Percentiles rank a stretch among this genome's conserved stretches.
phyloP scores from a whole-genome alignment of 2,329 filamentous ascomycete species.

The Emericellopsis cladophorae region DNA sequence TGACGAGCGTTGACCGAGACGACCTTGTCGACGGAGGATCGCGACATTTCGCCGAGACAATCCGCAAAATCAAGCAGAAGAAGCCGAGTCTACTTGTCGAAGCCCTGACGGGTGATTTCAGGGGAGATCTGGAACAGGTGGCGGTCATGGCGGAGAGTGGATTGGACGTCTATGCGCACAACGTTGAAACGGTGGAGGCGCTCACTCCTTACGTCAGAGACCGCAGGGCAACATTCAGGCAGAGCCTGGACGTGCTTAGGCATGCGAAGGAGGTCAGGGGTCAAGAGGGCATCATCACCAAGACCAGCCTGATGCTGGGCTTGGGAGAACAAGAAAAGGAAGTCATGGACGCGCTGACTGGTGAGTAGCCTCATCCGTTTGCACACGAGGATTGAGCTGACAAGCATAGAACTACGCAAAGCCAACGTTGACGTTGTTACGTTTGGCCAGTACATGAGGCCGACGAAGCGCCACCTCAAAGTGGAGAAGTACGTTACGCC shows the following conservation, averaged over 20 bases:
- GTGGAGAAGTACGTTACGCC: slow-evolving; percentile 93
- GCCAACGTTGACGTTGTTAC: slow-evolving; percentile 87
- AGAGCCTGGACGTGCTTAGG: slow-evolving; percentile 68
- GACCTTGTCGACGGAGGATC: slow-evolving; percentile 84
- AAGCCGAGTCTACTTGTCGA: slow-evolving; percentile 67
- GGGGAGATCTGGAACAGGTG: slow-evolving; percentile 78
- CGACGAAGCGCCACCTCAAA: slow-evolving; percentile 94
- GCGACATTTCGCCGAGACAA: slow-evolving; percentile 82
- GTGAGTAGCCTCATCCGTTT: slow-evolving; percentile 23
- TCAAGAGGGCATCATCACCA: slow-evolving; percentile 72
- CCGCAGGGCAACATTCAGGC: slow-evolving; percentile 76
- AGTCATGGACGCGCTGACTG: slow-evolving; percentile 63
- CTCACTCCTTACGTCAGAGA: slow-evolving; percentile 86
- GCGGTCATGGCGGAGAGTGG: slow-evolving; percentile 73
- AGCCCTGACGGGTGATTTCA: slow-evolving; percentile 78
- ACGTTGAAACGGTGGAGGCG: slow-evolving; percentile 87
- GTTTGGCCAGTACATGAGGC: slow-evolving; percentile 99
- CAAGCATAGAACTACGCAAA: slow-evolving; percentile 54
- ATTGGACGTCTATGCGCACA: slow-evolving; percentile 93
- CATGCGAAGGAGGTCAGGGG: slow-evolving; percentile 67
- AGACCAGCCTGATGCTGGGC: slow-evolving; percentile 95
- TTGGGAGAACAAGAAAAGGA: slow-evolving; percentile 86
- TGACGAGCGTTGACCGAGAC: slow-evolving; percentile 89
- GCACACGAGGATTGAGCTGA: not conserved
- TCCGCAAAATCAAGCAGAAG: slow-evolving; percentile 84